Conservation (phyloP, 1,284 basidiomycete species). For the Boletus smithii region DNA sequence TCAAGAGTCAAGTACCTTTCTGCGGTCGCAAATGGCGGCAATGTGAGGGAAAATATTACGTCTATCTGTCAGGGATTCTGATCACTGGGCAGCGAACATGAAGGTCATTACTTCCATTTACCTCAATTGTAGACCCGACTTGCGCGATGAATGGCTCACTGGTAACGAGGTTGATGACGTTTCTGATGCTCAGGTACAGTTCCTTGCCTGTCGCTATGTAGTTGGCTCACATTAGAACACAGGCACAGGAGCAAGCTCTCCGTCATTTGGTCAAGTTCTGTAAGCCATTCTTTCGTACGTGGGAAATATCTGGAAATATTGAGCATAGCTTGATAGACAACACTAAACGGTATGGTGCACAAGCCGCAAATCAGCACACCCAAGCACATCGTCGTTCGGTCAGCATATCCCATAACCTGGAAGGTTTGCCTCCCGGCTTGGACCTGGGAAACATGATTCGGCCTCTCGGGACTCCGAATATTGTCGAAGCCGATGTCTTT, state of each 20-base stretch:
- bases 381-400: conserved; percentile 68
- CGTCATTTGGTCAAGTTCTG: conserved; percentile 94
- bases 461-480: conserved; percentile 72
- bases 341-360: conserved; percentile 74
- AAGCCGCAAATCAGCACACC: conserved; percentile 50
- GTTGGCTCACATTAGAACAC: conserved; percentile 12
- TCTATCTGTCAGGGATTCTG: conserved; percentile 8
- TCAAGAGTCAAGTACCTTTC: conserved; percentile 98
- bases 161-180: conserved; percentile 92
- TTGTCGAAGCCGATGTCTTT: conserved; percentile 76
- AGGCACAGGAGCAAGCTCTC: conserved; percentile 97
- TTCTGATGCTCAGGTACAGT: conserved; percentile 69
- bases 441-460: conserved; percentile 71
- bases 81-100: conserved; percentile 80
- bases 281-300: conserved; percentile 38
- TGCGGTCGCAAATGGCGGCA: conserved; percentile 98
- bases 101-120: conserved; percentile 99
- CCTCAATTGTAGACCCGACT: conserved; percentile 92
- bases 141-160: conserved; percentile 97
- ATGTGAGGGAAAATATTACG: conserved; percentile 49
- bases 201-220: background rate
- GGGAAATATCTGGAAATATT: background rate
- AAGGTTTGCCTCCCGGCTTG: conserved; percentile 71
- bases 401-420: conserved; percentile 75
- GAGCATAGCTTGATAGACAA: conserved; percentile 52